A percentile compares a stretch with the other conserved stretches of the same genome.
Conservation (phyloP, 495 filamentous ascomycete species). For the Parathielavia hyrcaniae region DNA sequence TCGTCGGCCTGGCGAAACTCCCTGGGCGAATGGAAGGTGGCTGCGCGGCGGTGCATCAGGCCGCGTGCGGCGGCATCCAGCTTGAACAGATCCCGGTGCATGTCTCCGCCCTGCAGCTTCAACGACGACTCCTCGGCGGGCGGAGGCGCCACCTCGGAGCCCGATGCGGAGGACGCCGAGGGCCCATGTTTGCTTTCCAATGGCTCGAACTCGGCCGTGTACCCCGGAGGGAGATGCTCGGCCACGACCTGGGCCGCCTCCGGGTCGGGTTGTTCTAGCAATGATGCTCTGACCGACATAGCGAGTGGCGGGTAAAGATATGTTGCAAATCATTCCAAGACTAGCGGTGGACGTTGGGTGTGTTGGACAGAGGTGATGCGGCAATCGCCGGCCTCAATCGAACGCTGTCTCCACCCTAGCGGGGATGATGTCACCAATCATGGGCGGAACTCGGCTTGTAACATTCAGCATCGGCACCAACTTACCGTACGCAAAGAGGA, state of each 20-base stretch:
- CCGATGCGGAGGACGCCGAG: constrained; percentile 30
- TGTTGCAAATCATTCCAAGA: background rate
- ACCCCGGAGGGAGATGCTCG: constrained; percentile 44
- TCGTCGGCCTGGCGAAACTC: constrained; percentile 25
- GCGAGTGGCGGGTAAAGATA: background rate
- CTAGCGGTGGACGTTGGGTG: background rate
- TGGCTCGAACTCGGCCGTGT: constrained; percentile 40
- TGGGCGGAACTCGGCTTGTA: background rate
- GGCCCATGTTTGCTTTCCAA: background rate
- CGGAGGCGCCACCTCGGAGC: constrained; percentile 28
- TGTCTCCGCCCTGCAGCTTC: constrained; percentile 59
- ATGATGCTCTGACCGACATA: constrained; percentile 5
- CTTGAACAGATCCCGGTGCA: constrained; percentile 63
- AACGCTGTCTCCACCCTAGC: background rate
- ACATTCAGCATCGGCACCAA: no score
- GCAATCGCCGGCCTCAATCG: constrained; percentile 8
- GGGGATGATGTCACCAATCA: constrained; percentile 16
- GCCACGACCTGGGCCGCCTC: constrained; percentile 39
- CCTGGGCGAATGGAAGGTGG: constrained; percentile 50
- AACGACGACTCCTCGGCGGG: constrained; percentile 49
- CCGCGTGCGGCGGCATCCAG: constrained; percentile 47
- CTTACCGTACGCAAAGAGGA: no score
- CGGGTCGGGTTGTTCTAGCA: constrained; percentile 15
- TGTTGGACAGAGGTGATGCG: background rate
- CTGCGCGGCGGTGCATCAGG: constrained; percentile 47